Base-by-base conservation (phyloP, 2,329 filamentous ascomycete species). In the Aspergillus fijiensis region DNA sequence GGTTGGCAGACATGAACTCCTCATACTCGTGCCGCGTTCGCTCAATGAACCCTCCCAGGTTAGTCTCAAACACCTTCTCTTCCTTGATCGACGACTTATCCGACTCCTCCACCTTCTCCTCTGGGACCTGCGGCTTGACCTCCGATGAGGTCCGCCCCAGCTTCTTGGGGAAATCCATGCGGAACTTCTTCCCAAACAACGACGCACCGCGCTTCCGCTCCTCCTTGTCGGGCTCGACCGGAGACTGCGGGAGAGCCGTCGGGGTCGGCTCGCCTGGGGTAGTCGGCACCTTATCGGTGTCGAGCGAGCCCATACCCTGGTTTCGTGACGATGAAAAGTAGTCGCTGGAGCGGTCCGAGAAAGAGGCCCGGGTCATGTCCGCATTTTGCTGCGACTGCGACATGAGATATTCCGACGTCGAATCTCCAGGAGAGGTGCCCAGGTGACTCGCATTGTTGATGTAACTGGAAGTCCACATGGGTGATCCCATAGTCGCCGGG, bases 151-250 rank as follows among this genome's bases (percentile, higher is more conserved):
- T 85, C 16, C 91, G 85, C 12, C 87, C 87, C 14, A 94, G 82
- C 76, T 96, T 96, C 80, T 96, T 97, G 69, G 88, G 89, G 66
- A 76, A 84, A 62, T 82, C 84, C 85, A 91, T 89, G 51, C 89
- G 87, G 75, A 96, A 93, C 69, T 91, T 91, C 78, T 93, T 95
- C 49, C 89, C 87, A 72, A 96, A 96, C 5, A 91, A 80, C 2
- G 84, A 88, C 58, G 81, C 67, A 2, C 70, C 74, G 54, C 77
- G 77, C 62, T 84, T 84, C 64, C 90, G 88, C 65, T 86, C 85
- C 70, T 87, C 79, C 74, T 89, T 82, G 60, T 86, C 79, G 57
- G 81, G 77, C 51, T 83, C 86, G n/a, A 76, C 79, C 1, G 85
- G 83, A 10, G 84, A 82, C 63, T 80, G 77, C 35, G 76, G 79